These are phyloP conservation scores for Penicillium vulpinum DNA, from an alignment of 2,329 filamentous ascomycete species.

Conservation along the genomic window DNA sequence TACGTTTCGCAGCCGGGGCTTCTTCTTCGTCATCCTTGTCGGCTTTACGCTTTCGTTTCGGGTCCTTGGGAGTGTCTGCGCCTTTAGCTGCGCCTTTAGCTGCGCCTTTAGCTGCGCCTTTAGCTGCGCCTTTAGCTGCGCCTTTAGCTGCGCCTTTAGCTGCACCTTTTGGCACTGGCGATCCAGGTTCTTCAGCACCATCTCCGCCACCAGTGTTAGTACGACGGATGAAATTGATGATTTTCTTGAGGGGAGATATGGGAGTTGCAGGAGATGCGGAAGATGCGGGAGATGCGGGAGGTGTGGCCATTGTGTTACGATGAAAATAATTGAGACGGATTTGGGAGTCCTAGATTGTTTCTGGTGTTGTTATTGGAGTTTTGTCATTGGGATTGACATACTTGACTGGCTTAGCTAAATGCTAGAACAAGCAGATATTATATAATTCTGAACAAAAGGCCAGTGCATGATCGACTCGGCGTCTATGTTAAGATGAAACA, in stretches of 20 bases:
- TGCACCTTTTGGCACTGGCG: not conserved
- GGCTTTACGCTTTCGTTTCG: not conserved
- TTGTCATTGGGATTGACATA: not conserved
- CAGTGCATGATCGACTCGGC: not conserved
- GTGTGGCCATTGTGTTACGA: not conserved
- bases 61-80: not conserved
- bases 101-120: not conserved
- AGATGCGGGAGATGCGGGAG: too few species aligned
- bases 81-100: too few species aligned
- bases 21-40: not conserved
- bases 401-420: not conserved
- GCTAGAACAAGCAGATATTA: not conserved
- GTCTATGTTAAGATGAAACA: not conserved
- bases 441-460: not conserved
- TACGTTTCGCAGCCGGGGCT: not conserved
- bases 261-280: too few species aligned
- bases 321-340: not conserved
- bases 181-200: too few species aligned
- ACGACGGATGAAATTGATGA: not conserved
- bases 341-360: not conserved
- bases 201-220: not conserved
- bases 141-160: not conserved
- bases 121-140: too few species aligned
- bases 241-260: not conserved
- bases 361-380: not conserved